phyloP scores from a whole-genome alignment of 345 rosid species.

The Salix arbutifolia region DNA sequence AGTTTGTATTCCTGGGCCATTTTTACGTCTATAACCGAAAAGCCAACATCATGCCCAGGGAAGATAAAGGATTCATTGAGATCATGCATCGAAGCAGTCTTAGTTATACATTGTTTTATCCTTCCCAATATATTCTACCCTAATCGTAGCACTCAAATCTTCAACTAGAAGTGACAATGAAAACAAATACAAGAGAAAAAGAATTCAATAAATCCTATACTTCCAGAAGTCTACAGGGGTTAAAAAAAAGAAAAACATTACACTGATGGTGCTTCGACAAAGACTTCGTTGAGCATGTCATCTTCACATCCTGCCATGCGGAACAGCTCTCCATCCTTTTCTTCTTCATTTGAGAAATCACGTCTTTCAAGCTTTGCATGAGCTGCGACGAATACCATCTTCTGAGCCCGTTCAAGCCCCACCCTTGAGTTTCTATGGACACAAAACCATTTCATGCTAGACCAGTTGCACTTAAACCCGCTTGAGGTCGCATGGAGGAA shows the following conservation, averaged over 20 bases:
- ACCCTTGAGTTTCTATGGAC: slow-evolving; percentile 33
- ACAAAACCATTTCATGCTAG: slow-evolving; percentile 42
- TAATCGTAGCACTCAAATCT: slow-evolving; percentile 23
- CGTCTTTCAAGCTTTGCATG: slow-evolving; percentile 48
- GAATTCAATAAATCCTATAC: slow-evolving; percentile 35
- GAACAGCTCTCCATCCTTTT: slow-evolving; percentile 45
- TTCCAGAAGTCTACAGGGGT: slow-evolving; percentile 28
- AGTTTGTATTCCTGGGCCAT: slow-evolving; percentile 5
- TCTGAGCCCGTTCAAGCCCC: slow-evolving; percentile 50
- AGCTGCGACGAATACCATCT: slow-evolving; percentile 54
- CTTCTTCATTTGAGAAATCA: slow-evolving; percentile 46
- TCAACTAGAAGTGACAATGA: slow-evolving; percentile 23
- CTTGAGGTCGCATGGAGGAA: slow-evolving; percentile 54
- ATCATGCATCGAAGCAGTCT: slow-evolving; percentile 20
- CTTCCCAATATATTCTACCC: slow-evolving; percentile 16
- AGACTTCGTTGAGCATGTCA: slow-evolving; percentile 44
- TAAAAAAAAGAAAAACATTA: slow-evolving; percentile 36
- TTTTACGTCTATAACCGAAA: slow-evolving; percentile 14
- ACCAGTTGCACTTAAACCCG: slow-evolving; percentile 46
- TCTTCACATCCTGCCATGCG: slow-evolving; percentile 34
- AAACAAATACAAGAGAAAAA: slow-evolving; percentile 18
- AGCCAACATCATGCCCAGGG: slow-evolving; percentile 8
- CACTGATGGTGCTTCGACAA: slow-evolving; percentile 40
- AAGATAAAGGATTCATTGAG: slow-evolving; percentile 26
- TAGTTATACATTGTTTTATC: slow-evolving; percentile 20